Base-by-base conservation (phyloP, 2,329 filamentous ascomycete genomes). In the Trichoderma koningiopsis region DNA sequence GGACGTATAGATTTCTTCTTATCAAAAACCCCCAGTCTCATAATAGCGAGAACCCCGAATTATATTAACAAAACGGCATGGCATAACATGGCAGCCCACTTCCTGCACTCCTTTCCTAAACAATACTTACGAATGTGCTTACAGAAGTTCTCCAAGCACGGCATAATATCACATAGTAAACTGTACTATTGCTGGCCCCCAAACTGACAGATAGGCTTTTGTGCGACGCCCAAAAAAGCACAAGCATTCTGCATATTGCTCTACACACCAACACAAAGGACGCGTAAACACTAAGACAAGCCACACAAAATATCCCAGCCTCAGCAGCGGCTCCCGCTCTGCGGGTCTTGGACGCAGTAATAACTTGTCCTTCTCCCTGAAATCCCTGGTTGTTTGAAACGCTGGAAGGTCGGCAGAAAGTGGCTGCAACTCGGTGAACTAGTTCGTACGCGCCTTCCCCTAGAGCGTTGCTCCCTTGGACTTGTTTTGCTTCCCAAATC, bases 391-490 rank as follows among this genome's bases (percentile, higher is more conserved):
- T 8, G 0, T n/a, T 22, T 22, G 49, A 24, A 29, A 29, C 27
- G 6, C 24, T 14, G 7, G 3, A 16, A 7, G 7, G 7, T 13
- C 3, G 24, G 40, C 37, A 47, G 53, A 40, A 33, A 53, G 53
- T 66, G 63, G 63, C 63, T 58, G 27, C 27, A 56, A 35, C 16
- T 66, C 29, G 62, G 37, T 66, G 53, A 58, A 3, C n/a, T 66
- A 58, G 53, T 24, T 58, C 4, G 5, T 31, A 53, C 47, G 22
- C 43, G 8, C 8, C 14, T n/a, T 13, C n/a, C 43, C n/a, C n/a
- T 0, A 22, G n/a, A 22, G 60, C 47, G 16, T 64, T 43, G 31
- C 49, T 35, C 7, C 27, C 52, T 16, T 24, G 24, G 37, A 35
- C 19, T 43, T 33, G 31, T 43, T 43, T 24, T 57, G 24, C 62